Base-by-base conservation (phyloP, 768 basidiomycete genomes). In the Tylopilus vinaceipallidus region DNA sequence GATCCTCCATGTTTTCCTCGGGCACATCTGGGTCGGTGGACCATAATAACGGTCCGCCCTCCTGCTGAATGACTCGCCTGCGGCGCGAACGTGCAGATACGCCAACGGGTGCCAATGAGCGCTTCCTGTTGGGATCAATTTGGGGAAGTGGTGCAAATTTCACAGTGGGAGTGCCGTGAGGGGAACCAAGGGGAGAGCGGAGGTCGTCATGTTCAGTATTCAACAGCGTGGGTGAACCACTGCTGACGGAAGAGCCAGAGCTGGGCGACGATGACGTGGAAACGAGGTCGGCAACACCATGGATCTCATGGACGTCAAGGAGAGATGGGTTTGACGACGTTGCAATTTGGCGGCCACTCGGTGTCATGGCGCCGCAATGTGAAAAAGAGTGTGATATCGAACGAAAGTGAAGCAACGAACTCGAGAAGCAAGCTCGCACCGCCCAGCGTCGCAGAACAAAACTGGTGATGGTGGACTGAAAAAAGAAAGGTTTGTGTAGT, bases 81-180 rank as follows among this genome's bases (percentile, higher is more conserved):
- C 58, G 67, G 52, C 64, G 64, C 50, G 56, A 52, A 41, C 69
- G 67, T 16, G 76, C 80, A 27, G 81, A 75, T 52, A 81, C 75
- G 4, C 83, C 83, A 3, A 84, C 65, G 6, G 82, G 83, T 4
- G 71, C 68, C 32, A 70, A 61, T 6, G 74, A 79, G 19, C 75
- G 73, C 38, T 77, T 74, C 55, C 75, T 75, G 19, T 75, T 72
- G 3, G 78, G 77, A 17, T 73, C 78, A 2, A 75, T 62, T 49
- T 77, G 70, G 1, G 83, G 83, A 20, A 85, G 66, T 0, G 83
- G 83, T 1, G 83, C 83, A 47, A 85, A 85, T 53, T 72, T 77
- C 37, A 85, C 75, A 42, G 69, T 75, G 33, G 58, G 63, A 14
- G 58, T 36, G 24, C 29, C 40, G n/a, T 52, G 53, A 27, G 58